These are phyloP conservation scores for Beta corolliflora DNA, from an alignment of 179 eudicot genomes.

Conservation along the genomic window DNA sequence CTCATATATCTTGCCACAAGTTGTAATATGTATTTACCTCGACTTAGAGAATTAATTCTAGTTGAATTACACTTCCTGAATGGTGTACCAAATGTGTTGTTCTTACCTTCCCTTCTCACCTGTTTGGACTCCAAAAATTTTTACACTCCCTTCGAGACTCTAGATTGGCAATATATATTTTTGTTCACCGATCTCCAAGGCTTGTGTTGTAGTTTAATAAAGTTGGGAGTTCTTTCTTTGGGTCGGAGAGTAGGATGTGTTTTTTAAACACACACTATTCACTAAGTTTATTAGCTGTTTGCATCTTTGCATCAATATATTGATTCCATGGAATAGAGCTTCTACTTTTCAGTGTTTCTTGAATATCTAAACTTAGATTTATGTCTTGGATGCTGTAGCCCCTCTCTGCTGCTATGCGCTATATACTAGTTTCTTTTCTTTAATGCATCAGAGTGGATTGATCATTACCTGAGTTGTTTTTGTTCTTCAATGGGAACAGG, in stretches of 20 bases:
- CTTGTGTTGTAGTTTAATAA: too few species aligned
- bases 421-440: background rate
- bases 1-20: background rate
- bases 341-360: background rate
- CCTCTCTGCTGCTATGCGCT: background rate
- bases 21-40: background rate
- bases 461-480: background rate
- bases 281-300: background rate
- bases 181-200: background rate
- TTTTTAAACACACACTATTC: background rate
- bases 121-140: background rate
- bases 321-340: background rate
- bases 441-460: background rate
- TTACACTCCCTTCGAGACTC: background rate
- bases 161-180: background rate
- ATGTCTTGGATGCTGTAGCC: background rate
- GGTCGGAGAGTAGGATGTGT: background rate
- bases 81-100: background rate
- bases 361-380: background rate
- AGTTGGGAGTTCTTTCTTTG: background rate
- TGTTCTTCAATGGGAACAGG: constrained; percentile 43
- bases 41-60: background rate
- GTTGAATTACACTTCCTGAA: background rate
- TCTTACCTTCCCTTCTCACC: background rate
- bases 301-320: background rate